Base-by-base conservation (phyloP, 1,284 basidiomycete species). In the Melampsora larici-populina region DNA sequence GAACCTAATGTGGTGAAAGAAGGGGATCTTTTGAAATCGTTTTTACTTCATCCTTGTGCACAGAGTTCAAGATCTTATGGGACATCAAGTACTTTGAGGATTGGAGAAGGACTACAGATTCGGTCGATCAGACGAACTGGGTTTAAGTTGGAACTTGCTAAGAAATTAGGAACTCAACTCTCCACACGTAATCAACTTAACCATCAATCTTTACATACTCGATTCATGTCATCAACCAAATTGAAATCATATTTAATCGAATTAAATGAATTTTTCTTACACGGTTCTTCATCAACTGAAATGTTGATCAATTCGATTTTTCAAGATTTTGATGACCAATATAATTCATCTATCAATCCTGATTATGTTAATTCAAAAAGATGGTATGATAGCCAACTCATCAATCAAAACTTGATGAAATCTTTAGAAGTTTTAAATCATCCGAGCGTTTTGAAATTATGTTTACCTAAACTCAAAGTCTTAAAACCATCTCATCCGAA, bases 211-310 rank as follows among this genome's bases (percentile, higher is more conserved):
- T 48, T 74, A 18, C 49, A 55, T 24, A 49, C 26, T n/a, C 63
- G 29, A 15, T 74, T 74, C 29, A 55, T 51, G 13, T 66, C 60
- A 11, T 63, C 63, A 31, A 18, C 36, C 6, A 74, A 74, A 31
- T 18, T 74, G 33, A 68, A 65, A 36, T 31, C 51, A 29, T 68
- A 68, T 62, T 9, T 68, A 11, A 60, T n/a, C 21, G 65, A n/a
- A 31, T 58, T 76, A 3, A 68, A 67, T 63, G 31, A 76, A 24
- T 76, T 76, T 58, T 76, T 76, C 65, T 46, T 76, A 21, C 31
- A 65, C 18, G 73, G 51, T 24, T 65, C 51, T 31, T 26, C 29
- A 21, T 7, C 65, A 9, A 68, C 51, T 62, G 29, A 51, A 7
- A 36, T 67, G 5, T 76, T 76, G 24, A 36, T 76, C 1, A 76